Conservation (phyloP, 371 early-diverging fungal genomes). For the Mucor irregularis region DNA sequence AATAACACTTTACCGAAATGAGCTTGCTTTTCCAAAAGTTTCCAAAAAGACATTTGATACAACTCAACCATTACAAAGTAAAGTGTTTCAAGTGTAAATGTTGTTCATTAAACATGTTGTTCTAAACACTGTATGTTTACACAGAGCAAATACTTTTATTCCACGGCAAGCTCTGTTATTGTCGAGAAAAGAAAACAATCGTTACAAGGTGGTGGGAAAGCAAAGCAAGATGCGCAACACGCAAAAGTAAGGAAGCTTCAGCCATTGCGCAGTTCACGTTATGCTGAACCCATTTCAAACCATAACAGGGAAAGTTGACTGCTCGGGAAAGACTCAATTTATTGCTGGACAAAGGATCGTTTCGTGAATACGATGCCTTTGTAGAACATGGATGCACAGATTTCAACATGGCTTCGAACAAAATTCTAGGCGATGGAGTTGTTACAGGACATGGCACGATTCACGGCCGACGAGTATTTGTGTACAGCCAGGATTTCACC, state of each 20-base stretch:
- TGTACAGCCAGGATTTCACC: constrained; percentile 96
- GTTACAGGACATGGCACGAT: constrained; percentile 95
- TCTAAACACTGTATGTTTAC: no score
- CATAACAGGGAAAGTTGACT: constrained; percentile 89
- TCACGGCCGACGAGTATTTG: constrained; percentile 88
- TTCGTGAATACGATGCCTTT: constrained; percentile 94
- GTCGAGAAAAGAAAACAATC: constrained; percentile 79
- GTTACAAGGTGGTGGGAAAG: constrained; percentile 81
- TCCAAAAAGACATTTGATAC: background rate
- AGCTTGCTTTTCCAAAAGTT: background rate
- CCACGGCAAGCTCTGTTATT: constrained; percentile 5
- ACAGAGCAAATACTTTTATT: constrained; percentile 4
- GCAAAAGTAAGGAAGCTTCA: constrained; percentile 77
- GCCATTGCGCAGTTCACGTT: background rate
- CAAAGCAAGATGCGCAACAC: constrained; percentile 88
- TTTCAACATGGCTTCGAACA: constrained; percentile 89
- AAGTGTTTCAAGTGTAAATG: background rate
- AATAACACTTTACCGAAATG: background rate
- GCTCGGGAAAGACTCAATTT: constrained; percentile 90
- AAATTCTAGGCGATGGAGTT: constrained; percentile 93
- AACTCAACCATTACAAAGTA: background rate
- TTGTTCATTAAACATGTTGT: background rate
- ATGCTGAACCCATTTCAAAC: background rate
- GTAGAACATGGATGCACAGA: constrained; percentile 94
- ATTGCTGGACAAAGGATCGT: constrained; percentile 83